phyloP scores from a whole-genome alignment of 768 basidiomycete species.

The Kwoniella pini region DNA sequence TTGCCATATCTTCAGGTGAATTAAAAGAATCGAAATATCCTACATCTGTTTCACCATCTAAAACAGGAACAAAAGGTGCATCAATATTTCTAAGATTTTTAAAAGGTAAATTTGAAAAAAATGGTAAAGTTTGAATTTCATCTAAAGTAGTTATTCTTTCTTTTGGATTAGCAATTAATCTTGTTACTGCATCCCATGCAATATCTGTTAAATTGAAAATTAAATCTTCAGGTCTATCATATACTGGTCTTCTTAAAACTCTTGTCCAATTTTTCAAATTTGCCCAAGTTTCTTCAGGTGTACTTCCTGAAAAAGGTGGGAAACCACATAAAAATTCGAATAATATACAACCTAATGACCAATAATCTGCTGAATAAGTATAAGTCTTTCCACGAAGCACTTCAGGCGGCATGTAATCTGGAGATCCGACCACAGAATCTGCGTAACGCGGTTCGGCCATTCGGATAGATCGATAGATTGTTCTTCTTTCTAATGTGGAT shows the following conservation, averaged over 20 bases:
- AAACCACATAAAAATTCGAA: conserved; percentile 82
- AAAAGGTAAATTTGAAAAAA: conserved; percentile 79
- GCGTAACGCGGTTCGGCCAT: conserved; percentile 87
- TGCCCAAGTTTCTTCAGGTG: conserved; percentile 97
- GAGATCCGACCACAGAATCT: conserved; percentile 95
- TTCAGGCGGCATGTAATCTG: conserved; percentile 90
- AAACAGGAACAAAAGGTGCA: conserved; percentile 89
- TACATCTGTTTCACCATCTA: conserved; percentile 92
- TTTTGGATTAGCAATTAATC: conserved; percentile 82
- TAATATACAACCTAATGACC: conserved; percentile 96
- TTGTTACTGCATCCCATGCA: conserved; percentile 91
- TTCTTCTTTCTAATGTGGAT: conserved; percentile 89
- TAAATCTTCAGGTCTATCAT: conserved; percentile 91
- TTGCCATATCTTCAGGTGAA: conserved; percentile 89
- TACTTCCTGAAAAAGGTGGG: conserved; percentile 94
- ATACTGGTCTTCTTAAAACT: conserved; percentile 86
- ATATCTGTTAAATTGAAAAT: conserved; percentile 93
- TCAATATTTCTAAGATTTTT: conserved; percentile 70
- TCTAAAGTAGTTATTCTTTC: conserved; percentile 72
- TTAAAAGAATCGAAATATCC: conserved; percentile 61
- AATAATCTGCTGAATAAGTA: conserved; percentile 93
- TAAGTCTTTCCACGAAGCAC: conserved; percentile 93
- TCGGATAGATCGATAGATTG: conserved; percentile 88
- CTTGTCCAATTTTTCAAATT: conserved; percentile 98
- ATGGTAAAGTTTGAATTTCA: conserved; percentile 74